phyloP scores from a whole-genome alignment of 2,329 filamentous ascomycete species.

The Zymoseptoria crescenta region DNA sequence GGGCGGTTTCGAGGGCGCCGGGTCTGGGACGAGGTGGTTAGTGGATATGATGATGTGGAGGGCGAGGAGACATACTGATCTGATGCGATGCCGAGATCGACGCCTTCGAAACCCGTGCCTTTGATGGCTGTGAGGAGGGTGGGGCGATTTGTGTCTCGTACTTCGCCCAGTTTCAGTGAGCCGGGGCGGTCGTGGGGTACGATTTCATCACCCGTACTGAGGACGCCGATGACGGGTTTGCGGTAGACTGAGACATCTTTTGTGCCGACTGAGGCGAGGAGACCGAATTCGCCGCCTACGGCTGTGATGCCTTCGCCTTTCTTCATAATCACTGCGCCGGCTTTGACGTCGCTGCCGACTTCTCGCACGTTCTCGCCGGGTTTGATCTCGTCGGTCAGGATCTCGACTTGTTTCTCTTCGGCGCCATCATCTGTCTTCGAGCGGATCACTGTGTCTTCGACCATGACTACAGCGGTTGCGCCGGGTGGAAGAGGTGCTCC shows the following conservation, averaged over 20 bases:
- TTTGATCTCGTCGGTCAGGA: constrained; percentile 67
- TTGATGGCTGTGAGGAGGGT: constrained; percentile 71
- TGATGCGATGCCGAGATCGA: constrained; percentile 79
- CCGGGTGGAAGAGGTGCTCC: constrained; percentile 79
- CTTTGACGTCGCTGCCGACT: constrained; percentile 75
- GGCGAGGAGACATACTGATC: constrained; percentile 46
- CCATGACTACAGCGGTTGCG: constrained; percentile 90
- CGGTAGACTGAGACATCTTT: constrained; percentile 63
- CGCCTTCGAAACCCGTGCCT: constrained; percentile 66
- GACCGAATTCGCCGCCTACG: constrained; percentile 81
- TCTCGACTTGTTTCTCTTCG: constrained; percentile 83
- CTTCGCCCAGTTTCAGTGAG: constrained; percentile 66
- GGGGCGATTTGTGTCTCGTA: constrained; percentile 87
- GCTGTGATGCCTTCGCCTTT: constrained; percentile 78
- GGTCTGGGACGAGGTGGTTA: constrained; percentile 37
- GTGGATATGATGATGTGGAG: neutral
- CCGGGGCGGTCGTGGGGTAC: constrained; percentile 62
- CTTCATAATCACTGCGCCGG: constrained; percentile 61
- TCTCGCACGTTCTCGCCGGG: constrained; percentile 84
- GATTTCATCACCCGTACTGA: constrained; percentile 94
- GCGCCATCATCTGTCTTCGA: constrained; percentile 67
- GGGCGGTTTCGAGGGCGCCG: constrained; percentile 64
- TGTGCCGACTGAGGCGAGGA: constrained; percentile 78
- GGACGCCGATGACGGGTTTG: constrained; percentile 70
- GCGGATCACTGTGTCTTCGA: constrained; percentile 79